A percentile compares a stretch with the other conserved stretches of the same genome.
Evolutionary conservation across 2,329 filamentous ascomycete species (phyloP).

Genomic region (Fusarium torulosum): DNA sequence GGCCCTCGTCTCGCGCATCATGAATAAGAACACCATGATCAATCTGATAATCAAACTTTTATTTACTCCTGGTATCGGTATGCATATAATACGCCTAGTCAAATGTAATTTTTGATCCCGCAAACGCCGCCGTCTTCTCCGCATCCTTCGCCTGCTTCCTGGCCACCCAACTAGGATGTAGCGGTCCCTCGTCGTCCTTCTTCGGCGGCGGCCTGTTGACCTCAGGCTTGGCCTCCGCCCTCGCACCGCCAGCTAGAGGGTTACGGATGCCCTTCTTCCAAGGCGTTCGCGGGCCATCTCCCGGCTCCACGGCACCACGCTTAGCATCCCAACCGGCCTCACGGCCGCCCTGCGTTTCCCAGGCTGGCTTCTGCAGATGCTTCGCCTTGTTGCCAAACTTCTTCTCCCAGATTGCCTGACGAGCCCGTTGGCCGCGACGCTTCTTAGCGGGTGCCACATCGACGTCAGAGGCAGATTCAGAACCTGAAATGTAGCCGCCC

Average conservation of each 20-base stretch:
- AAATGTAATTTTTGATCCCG: slow-evolving; percentile 70
- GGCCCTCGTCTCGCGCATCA: neutral
- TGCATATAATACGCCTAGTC: slow-evolving; percentile 55
- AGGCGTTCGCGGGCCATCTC: slow-evolving; percentile 57
- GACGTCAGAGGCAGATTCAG: slow-evolving; percentile 76
- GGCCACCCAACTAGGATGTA: slow-evolving; percentile 76
- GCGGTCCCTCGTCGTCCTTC: slow-evolving; percentile 63
- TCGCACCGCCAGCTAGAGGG: slow-evolving; percentile 41
- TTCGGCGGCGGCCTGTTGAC: slow-evolving; percentile 45
- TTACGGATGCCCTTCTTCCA: slow-evolving; percentile 67
- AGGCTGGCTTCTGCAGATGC: slow-evolving; percentile 64
- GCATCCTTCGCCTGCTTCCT: slow-evolving; percentile 71
- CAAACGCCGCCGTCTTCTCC: slow-evolving; percentile 64
- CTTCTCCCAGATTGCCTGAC: slow-evolving; percentile 83
- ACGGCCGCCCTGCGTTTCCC: slow-evolving; percentile 51
- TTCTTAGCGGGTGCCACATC: slow-evolving; percentile 74
- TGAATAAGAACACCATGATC: neutral
- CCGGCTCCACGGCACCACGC: slow-evolving; percentile 65
- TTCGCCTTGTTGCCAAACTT: slow-evolving; percentile 80
- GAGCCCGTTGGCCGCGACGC: slow-evolving; percentile 83
- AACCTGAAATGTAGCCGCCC: slow-evolving; percentile 83
- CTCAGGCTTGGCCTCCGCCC: slow-evolving; percentile 19
- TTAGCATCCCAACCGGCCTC: slow-evolving; percentile 70
- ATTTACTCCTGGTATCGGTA: slow-evolving; percentile 40
- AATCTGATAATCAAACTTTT: slow-evolving; percentile 28